These are phyloP conservation scores for Salix exigua DNA, from an alignment of 345 rosid genomes.

Conservation along the genomic window DNA sequence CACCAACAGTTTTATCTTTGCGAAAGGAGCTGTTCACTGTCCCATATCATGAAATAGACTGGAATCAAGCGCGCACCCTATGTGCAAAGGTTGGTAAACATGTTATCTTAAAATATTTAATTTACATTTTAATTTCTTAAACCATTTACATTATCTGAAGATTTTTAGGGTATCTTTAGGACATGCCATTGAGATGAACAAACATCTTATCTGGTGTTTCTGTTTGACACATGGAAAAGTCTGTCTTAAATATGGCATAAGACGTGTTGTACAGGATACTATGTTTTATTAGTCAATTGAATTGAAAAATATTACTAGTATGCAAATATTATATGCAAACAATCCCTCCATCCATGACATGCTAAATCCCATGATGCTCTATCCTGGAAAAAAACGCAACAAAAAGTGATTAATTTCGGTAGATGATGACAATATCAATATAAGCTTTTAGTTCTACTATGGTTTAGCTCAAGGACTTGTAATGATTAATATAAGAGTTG, in stretches of 20 bases:
- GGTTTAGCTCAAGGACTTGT: background rate
- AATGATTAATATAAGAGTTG: background rate
- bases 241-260: background rate
- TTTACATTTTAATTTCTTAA: background rate
- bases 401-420: background rate
- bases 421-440: background rate
- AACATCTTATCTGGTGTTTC: background rate
- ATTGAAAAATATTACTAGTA: background rate
- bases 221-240: background rate
- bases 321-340: background rate
- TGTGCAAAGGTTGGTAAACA: conserved; percentile 82
- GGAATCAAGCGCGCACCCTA: conserved; percentile 76
- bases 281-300: background rate
- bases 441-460: background rate
- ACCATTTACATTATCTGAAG: background rate
- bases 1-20: conserved; percentile 73
- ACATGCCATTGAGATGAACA: background rate
- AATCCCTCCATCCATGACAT: background rate
- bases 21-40: conserved; percentile 77
- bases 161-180: background rate
- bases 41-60: conserved; percentile 84
- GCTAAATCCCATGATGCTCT: background rate
- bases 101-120: conserved; percentile 4
- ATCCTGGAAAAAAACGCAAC: background rate
- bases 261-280: background rate